Evolutionary conservation across 2,329 filamentous ascomycete species (phyloP).

Genomic region (Cryoendolithus antarcticus): DNA sequence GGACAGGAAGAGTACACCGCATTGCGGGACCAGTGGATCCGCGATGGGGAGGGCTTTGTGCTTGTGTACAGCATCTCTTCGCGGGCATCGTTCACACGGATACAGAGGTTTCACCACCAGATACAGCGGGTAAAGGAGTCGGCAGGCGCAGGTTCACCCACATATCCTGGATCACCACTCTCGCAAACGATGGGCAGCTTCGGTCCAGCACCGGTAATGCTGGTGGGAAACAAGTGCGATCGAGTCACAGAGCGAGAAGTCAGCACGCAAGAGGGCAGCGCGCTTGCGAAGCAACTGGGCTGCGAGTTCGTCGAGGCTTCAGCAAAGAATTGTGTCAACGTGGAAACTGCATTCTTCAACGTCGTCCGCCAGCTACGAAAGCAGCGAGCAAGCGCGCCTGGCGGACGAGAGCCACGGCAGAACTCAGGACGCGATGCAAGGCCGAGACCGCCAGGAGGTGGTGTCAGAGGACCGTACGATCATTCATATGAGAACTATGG

Average conservation of each 20-base stretch:
- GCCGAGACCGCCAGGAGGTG: too few relatives aligned
- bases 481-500: too few relatives aligned
- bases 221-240: slow-evolving; percentile 98
- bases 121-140: slow-evolving; percentile 97
- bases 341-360: slow-evolving; percentile 97
- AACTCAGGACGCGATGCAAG: too few relatives aligned
- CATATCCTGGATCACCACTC: slow-evolving; percentile 64
- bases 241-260: slow-evolving; percentile 91
- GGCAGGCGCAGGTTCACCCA: slow-evolving; percentile 55
- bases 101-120: slow-evolving; percentile 91
- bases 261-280: slow-evolving; percentile 88
- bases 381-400: slow-evolving; percentile 43
- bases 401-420: background rate
- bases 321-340: slow-evolving; percentile 95
- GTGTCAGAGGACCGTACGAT: too few relatives aligned
- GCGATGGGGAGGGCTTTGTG: slow-evolving; percentile 93
- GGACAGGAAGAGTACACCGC: slow-evolving; percentile 98
- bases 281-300: slow-evolving; percentile 77
- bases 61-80: slow-evolving; percentile 98
- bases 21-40: slow-evolving; percentile 93
- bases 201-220: slow-evolving; percentile 81
- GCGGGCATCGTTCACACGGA: slow-evolving; percentile 84
- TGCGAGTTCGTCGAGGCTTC: slow-evolving; percentile 97
- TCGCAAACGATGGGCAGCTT: slow-evolving; percentile 44
- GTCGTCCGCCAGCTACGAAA: slow-evolving; percentile 82